Evolutionary conservation across 2,329 filamentous ascomycete species (phyloP).

Genomic region (Harringtonia lauricola): DNA sequence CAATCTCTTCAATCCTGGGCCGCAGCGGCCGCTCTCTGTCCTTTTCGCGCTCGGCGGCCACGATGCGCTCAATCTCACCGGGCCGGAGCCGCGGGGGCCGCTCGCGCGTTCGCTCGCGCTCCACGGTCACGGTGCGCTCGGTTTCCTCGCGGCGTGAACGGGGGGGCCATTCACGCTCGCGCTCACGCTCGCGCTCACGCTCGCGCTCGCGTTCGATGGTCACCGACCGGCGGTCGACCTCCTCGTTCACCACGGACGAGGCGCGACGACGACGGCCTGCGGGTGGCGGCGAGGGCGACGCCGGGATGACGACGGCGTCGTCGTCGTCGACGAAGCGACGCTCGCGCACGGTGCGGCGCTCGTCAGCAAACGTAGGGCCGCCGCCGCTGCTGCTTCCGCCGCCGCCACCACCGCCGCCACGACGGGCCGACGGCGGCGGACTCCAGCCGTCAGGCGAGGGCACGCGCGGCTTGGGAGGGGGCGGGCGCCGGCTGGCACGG

Average conservation of each 20-base stretch:
- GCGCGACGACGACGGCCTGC: no score
- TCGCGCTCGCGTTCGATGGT: not conserved
- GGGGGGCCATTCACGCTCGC: not conserved
- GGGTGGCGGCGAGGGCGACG: conserved; percentile 20
- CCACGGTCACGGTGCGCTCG: not conserved
- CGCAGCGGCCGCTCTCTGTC: not conserved
- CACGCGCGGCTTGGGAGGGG: no score
- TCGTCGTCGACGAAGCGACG: conserved; percentile 42
- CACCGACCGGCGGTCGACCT: conserved; percentile 41
- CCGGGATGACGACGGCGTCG: conserved; percentile 18
- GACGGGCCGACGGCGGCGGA: conserved; percentile 17
- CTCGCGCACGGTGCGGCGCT: conserved; percentile 33
- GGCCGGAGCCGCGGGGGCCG: no score
- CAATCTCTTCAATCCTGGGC: not conserved
- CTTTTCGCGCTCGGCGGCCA: not conserved
- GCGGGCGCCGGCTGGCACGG: no score
- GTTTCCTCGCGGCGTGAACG: not conserved
- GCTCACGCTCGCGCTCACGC: not conserved
- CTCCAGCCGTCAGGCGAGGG: no score
- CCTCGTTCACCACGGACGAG: conserved; percentile 4
- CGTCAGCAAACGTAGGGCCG: conserved; percentile 34
- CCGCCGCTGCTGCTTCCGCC: conserved; percentile 22
- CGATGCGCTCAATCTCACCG: no score
- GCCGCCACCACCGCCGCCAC: conserved; percentile 1
- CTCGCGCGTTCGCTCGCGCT: not conserved